phyloP scores from a whole-genome alignment of 352 stramenopile genomes.

The Vaucheria bursata region DNA sequence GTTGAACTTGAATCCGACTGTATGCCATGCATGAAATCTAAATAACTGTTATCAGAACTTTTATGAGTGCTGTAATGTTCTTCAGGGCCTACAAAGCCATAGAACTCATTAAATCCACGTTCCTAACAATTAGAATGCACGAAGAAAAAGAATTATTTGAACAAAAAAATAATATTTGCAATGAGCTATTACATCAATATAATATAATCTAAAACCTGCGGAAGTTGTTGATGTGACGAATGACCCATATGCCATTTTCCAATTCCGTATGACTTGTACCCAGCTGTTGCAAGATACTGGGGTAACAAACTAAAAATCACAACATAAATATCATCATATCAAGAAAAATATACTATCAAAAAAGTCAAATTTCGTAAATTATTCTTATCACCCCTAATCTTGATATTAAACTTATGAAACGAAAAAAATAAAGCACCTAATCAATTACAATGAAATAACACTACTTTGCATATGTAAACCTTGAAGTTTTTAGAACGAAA shows the following conservation, averaged over 20 bases:
- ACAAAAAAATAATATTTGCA: too few species aligned
- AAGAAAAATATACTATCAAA: too few species aligned
- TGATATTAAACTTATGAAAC: not conserved
- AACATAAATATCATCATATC: too few species aligned
- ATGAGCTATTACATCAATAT: too few species aligned
- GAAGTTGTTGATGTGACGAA: constrained; percentile 9
- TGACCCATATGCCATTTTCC: constrained; percentile 49
- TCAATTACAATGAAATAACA: constrained; percentile 14
- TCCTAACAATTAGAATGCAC: too few species aligned
- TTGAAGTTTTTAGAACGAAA: too few species aligned
- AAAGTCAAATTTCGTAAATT: too few species aligned
- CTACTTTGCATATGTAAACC: too few species aligned
- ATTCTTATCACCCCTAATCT: too few species aligned
- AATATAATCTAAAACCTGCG: too few species aligned
- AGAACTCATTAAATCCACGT: constrained; percentile 43
- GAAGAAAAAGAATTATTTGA: too few species aligned
- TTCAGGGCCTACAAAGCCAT: constrained; percentile 27
- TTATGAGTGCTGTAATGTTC: constrained; percentile 13
- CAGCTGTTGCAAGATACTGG: constrained; percentile 11
- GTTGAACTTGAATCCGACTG: not conserved
- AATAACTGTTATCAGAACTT: not conserved
- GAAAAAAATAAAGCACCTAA: not conserved
- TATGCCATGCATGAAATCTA: constrained; percentile 12
- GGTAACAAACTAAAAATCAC: constrained; percentile 11
- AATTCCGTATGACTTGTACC: constrained; percentile 39